Evolutionary conservation across 2,329 filamentous ascomycete genomes (phyloP), one percentile per base, ranked within the genome.

Genomic region (Neocatenulostroma microsporum): DNA sequence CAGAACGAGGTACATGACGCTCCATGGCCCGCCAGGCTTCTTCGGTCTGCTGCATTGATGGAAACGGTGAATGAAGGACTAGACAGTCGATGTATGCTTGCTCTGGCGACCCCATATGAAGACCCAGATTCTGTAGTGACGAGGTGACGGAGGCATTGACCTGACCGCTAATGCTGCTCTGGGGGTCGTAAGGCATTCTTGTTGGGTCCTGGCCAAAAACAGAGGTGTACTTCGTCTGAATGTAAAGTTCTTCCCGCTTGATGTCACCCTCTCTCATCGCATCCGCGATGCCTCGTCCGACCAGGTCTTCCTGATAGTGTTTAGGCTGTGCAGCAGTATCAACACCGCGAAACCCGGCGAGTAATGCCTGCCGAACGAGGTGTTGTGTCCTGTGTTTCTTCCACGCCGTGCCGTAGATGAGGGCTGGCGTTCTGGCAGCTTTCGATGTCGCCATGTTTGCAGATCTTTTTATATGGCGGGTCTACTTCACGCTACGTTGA

Each of bases 391-490:
- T 62, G 1, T 80, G 76, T 51, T 81, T 80, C 60, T 91, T 91
- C 84, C 84, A 89, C n/a, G 84, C 84, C 2, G 84, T 89, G 34
- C 84, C 84, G 57, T 91, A 91, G 44, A 91, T 62, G 45, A 76
- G 69, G 3, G 62, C 54, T 3, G 66, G 66, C n/a, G 50, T 39
- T 23, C 43, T 44, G n/a, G 27, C 32, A 2, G 41, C 39, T 25
- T 38, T 34, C 15, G 23, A 21, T 1, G 45, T 19, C n/a, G 39
- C 30, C 45, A 48, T 49, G n/a, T n/a, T n/a, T n/a, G n/a, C n/a
- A n/a, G n/a, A n/a, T n/a, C n/a, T n/a, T n/a, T n/a, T n/a, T n/a
- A n/a, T n/a, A n/a, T n/a, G n/a, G n/a, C n/a, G n/a, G n/a, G n/a
- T n/a, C n/a, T n/a, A n/a, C n/a, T n/a, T n/a, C n/a, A n/a, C n/a